A percentile compares a stretch with the other conserved stretches of the same genome.
phyloP scores from a whole-genome alignment of 441 rosid genomes.

The Brassica balearica region DNA sequence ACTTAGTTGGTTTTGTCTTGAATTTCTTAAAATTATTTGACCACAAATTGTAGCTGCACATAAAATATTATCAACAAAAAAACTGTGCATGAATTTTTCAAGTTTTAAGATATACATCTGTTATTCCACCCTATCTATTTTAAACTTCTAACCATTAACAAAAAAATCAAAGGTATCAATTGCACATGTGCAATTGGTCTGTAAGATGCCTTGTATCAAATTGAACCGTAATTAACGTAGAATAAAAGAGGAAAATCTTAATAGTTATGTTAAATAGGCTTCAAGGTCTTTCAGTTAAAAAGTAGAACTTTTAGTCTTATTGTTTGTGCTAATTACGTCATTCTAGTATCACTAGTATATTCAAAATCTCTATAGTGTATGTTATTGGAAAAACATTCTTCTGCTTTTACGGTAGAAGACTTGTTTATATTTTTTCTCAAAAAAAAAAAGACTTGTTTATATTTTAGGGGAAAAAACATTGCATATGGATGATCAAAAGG shows the following conservation, averaged over 20 bases:
- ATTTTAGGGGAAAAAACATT: neutral
- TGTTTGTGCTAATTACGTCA: constrained; percentile 2
- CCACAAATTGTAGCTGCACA: no score
- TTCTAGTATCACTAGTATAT: neutral
- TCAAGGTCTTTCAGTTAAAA: neutral
- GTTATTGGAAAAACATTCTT: neutral
- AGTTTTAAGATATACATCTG: no score
- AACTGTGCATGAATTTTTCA: neutral
- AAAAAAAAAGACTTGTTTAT: neutral
- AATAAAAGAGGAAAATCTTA: neutral
- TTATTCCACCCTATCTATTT: neutral
- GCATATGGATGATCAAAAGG: neutral
- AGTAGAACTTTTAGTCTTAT: neutral
- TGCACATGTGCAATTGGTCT: neutral
- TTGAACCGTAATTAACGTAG: neutral
- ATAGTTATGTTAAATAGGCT: constrained; percentile 1
- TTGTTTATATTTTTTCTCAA: neutral
- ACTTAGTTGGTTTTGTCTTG: no score
- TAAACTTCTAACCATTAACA: neutral
- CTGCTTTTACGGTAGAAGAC: neutral
- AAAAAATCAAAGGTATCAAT: neutral
- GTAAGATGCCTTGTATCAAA: neutral
- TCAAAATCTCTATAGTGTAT: neutral
- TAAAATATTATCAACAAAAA: no score
- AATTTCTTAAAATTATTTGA: no score